Evolutionary conservation across 805 yeast genomes (phyloP), one percentile per base, ranked within the genome.

Genomic region (Ogataea chonburiensis): DNA sequence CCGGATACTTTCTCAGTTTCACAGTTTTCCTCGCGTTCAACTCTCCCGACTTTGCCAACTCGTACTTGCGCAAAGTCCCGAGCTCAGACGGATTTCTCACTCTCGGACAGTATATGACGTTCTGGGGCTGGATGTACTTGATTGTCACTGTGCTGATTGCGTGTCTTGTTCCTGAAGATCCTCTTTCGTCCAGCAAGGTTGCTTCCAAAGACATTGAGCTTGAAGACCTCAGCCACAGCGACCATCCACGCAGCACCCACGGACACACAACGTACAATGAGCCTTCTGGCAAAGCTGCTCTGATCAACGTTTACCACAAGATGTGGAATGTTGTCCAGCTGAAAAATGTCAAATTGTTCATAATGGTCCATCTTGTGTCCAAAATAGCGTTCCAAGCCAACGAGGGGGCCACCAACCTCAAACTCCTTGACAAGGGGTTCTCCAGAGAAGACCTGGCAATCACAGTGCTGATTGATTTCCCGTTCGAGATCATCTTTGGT

Each of bases 361-460:
- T 87, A 14, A 46, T 79, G 2, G 75, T 93, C 7, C 89, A 88
- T 52, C 60, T 93, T 27, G 59, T 87, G 8, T 80, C 95, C 24
- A 93, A 93, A 55, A 70, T 91, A 40, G 98, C 96, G 2, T 93
- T 93, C 60, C 96, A 89, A 56, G 95, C 89, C 18, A 93, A 89
- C 53, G 98, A 93, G 60, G 88, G 93, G 6, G 97, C 95, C 18
- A 93, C 98, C 1, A 91, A 91, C 55, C 71, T 93, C 49, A 93
- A 91, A 58, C 67, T 93, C 15, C 66, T 93, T 5, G 98, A 93
- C 56, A 82, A 81, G 52, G 98, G 98, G 0, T 77, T 93, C 28
- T 79, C 93, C 24, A 86, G 89, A 56, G 98, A 93, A 59, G 98
- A 93, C 56, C 66, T 93, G 24, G 94, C 98, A 1, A 75, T 93